Base-by-base conservation (phyloP, 352 stramenopile genomes). In the Pythium periplocum region DNA sequence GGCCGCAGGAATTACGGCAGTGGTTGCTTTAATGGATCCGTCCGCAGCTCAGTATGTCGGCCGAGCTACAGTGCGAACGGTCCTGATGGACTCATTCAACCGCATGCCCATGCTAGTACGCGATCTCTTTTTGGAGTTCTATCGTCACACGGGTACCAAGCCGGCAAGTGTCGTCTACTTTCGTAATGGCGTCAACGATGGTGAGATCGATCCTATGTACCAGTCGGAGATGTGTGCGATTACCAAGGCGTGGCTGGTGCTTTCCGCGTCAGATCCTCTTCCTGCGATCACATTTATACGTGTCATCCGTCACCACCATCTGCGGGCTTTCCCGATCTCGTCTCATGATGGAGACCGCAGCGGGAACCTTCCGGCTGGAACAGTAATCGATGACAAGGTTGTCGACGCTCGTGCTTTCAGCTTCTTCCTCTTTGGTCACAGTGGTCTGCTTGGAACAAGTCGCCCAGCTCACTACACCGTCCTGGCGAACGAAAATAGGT, bases 1-100 rank as follows among this genome's bases (percentile, higher is more conserved):
- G 79, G 51, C 71, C 69, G 76, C 80, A 17, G 82, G 74, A 7
- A 90, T 95, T 46, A 83, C 84, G 12, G 79, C 84, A 0, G 84
- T 96, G 12, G 78, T 90, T 11, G 86, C 80, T 6, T 95, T 82
- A 0, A 55, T 92, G 41, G 83, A 96, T 64, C 61, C 64, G 1
- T 83, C 78, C 46, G 83, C 67, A 6, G 71, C 72, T 4, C 73
- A 75, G 44, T 88, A 86, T 47, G 68, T 85, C 11, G 83, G 78
- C 26, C 73, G 83, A 26, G 77, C 90, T 6, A 61, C 64, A 17
- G 68, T 73, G 4, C 76, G 87, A 43, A 75, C 73, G 38, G 17
- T 26, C 17, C 17, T 26, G 17, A 26, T 26, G 17, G 17, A 26
- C 17, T 26, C 17, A 26, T 26, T 26, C 17, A 26, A 26, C 17